These are phyloP conservation scores for Aspergillus proliferans DNA, from an alignment of 2,329 filamentous ascomycete species.

Conservation along the genomic window DNA sequence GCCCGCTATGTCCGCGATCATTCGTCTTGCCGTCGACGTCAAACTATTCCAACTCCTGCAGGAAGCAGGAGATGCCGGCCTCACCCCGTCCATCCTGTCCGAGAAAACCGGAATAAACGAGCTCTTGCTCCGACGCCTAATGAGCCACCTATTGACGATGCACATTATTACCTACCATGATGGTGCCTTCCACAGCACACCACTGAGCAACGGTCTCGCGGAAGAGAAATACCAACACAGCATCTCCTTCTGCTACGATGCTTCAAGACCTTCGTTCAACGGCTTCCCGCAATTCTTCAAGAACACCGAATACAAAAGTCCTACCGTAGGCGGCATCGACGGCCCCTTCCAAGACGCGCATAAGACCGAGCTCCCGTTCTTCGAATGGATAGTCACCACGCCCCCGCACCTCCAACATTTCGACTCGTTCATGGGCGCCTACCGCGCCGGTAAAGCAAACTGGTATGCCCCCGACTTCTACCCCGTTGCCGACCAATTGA, in stretches of 20 bases:
- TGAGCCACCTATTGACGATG: slow-evolving; percentile 37
- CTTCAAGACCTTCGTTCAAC: slow-evolving; percentile 28
- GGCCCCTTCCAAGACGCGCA: not conserved
- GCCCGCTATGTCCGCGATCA: slow-evolving; percentile 30
- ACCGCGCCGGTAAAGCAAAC: not conserved
- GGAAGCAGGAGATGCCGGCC: slow-evolving; percentile 18
- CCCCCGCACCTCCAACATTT: not conserved
- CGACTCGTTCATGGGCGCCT: not conserved
- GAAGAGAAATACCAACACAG: slow-evolving; percentile 32
- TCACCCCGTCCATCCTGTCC: slow-evolving; percentile 20
- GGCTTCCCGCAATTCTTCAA: slow-evolving; percentile 28
- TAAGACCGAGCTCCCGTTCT: not conserved
- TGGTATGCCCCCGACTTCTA: not conserved
- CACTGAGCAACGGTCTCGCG: slow-evolving; percentile 29
- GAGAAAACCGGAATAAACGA: slow-evolving; percentile 24
- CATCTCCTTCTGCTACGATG: slow-evolving; percentile 35
- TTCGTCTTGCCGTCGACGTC: slow-evolving; percentile 31
- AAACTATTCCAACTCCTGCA: slow-evolving; percentile 30
- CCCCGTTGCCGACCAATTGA: not conserved
- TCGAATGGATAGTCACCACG: not conserved
- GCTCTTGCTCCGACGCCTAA: slow-evolving; percentile 23
- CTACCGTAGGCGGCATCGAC: not conserved
- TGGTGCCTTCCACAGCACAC: slow-evolving; percentile 15
- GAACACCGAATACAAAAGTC: slow-evolving; percentile 17
- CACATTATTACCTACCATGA: slow-evolving; percentile 23